phyloP scores from a whole-genome alignment of 2,329 filamentous ascomycete genomes.

The Trichoderma oligosporum region DNA sequence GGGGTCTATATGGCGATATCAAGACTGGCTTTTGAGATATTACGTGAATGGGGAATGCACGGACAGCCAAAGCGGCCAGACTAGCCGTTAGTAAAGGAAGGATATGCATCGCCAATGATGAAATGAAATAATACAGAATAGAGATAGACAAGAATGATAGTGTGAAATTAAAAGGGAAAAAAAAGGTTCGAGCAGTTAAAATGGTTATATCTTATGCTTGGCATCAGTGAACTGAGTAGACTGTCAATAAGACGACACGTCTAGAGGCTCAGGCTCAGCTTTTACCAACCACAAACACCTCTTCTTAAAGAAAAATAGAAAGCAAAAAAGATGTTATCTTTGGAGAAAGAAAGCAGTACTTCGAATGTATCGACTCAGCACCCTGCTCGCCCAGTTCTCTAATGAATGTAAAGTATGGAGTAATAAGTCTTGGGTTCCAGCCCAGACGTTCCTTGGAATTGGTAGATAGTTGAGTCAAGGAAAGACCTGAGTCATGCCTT shows the following conservation, averaged over 20 bases:
- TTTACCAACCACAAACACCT: too few relatives aligned
- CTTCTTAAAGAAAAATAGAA: too few relatives aligned
- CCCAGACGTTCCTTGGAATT: neutral
- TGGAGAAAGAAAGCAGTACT: too few relatives aligned
- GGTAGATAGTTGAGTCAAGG: neutral
- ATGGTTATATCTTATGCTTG: neutral
- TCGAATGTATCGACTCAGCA: too few relatives aligned
- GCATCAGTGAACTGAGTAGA: neutral
- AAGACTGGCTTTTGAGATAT: slow-evolving; percentile 2
- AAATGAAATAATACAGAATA: neutral
- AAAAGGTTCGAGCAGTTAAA: too few relatives aligned
- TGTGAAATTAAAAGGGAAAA: neutral
- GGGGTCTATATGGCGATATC: slow-evolving; percentile 7
- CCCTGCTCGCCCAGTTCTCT: too few relatives aligned
- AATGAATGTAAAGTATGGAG: neutral
- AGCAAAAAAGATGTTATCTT: too few relatives aligned
- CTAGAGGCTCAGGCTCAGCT: too few relatives aligned
- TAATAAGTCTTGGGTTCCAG: slow-evolving; percentile 11
- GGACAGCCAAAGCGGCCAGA: neutral
- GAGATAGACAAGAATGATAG: neutral
- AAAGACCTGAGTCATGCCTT: neutral
- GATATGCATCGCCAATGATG: neutral
- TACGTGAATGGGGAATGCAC: neutral
- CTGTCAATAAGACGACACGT: neutral
- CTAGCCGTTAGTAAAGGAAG: neutral